Conservation (phyloP, 345 rosid genomes). For the Psidium friedrichsthalianum region DNA sequence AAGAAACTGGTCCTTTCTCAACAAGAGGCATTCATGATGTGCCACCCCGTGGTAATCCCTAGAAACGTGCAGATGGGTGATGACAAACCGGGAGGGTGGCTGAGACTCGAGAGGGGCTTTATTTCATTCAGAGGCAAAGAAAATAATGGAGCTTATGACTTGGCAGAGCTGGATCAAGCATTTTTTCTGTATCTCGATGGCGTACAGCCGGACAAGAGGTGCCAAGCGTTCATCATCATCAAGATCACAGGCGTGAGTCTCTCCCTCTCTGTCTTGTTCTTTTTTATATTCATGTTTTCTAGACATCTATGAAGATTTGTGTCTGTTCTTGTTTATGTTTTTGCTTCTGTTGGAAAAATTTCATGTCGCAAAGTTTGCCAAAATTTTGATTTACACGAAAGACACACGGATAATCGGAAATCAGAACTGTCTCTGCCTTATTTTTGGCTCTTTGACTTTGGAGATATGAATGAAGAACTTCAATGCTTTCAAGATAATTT, state of each 20-base stretch:
- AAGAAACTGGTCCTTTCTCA: neutral
- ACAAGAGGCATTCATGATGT: neutral
- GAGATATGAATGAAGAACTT: neutral
- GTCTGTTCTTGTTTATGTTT: neutral
- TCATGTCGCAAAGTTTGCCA: neutral
- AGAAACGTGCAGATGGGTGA: neutral
- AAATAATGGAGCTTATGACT: conserved; percentile 33
- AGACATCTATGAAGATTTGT: neutral
- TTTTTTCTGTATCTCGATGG: conserved; percentile 88
- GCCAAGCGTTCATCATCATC: conserved; percentile 20
- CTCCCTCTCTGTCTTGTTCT: neutral
- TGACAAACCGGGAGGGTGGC: neutral
- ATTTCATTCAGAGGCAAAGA: conserved; percentile 18
- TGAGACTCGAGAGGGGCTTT: neutral
- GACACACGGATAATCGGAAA: neutral
- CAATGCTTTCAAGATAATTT: neutral
- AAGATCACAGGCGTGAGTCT: conserved; percentile 38
- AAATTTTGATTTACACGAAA: neutral
- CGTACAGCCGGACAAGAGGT: conserved; percentile 25
- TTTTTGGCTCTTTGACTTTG: neutral
- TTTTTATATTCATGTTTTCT: neutral
- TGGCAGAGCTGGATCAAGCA: conserved; percentile 93
- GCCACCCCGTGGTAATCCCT: neutral
- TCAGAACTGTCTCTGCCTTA: neutral
- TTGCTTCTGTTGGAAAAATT: neutral